Evolutionary conservation across 192 early-diverging fungal species (phyloP).

Genomic region (Coemansia sp.): DNA sequence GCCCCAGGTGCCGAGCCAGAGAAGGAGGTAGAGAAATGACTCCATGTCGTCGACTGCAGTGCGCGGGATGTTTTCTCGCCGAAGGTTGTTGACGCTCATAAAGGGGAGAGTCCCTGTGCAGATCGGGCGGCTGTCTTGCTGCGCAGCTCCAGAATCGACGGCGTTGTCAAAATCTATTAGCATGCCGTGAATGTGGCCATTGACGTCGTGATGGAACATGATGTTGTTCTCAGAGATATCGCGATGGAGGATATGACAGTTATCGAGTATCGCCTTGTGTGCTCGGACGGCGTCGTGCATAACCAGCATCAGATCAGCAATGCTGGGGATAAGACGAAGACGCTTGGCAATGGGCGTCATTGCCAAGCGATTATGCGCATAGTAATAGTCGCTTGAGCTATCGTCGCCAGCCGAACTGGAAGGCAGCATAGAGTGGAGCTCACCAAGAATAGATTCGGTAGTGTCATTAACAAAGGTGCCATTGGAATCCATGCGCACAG

Average conservation of each 20-base stretch:
- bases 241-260: slow-evolving; percentile 16
- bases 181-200: slow-evolving; percentile 9
- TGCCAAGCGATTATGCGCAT: slow-evolving; percentile 1
- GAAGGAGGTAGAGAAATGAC: background rate
- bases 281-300: slow-evolving; percentile 13
- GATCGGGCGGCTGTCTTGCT: too few species aligned
- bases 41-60: background rate
- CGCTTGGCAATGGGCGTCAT: background rate
- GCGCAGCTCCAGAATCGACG: too few species aligned
- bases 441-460: too few species aligned
- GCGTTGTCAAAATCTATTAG: too few species aligned
- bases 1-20: background rate
- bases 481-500: background rate
- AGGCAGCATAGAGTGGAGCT: too few species aligned
- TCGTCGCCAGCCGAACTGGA: too few species aligned
- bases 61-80: background rate
- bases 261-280: slow-evolving; percentile 1
- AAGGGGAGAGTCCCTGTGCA: slow-evolving; percentile 15
- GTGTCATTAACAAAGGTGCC: background rate
- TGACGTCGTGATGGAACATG: background rate
- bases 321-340: background rate
- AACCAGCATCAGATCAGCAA: slow-evolving; percentile 19
- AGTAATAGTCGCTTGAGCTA: too few species aligned
- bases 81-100: slow-evolving; percentile 37
- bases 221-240: slow-evolving; percentile 34